Percentiles rank a stretch among this genome's conserved stretches.
phyloP scores from a whole-genome alignment of 2,329 filamentous ascomycete species.

The Hymenoscyphus scutula region DNA sequence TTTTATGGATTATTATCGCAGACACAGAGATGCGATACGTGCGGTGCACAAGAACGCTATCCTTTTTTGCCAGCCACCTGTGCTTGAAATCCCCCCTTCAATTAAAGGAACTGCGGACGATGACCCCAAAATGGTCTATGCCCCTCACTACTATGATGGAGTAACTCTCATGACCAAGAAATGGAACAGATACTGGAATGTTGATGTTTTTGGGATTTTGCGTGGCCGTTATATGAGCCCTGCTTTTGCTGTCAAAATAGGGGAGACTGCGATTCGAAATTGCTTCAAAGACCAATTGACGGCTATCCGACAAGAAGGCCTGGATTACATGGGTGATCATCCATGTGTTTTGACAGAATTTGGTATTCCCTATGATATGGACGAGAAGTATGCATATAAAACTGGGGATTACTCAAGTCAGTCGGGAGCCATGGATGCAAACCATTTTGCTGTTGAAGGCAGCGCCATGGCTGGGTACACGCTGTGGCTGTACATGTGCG shows the following conservation, averaged over 20 bases:
- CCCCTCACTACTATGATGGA: slow-evolving; percentile 95
- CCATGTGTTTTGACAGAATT: slow-evolving; percentile 93
- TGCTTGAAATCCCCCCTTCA: slow-evolving; percentile 83
- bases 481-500: slow-evolving; percentile 80
- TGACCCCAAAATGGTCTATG: slow-evolving; percentile 85
- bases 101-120: slow-evolving; percentile 88
- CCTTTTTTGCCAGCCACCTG: slow-evolving; percentile 87
- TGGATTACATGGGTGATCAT: slow-evolving; percentile 84
- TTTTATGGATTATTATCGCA: slow-evolving; percentile 82
- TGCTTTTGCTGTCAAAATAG: slow-evolving; percentile 87
- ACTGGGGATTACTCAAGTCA: slow-evolving; percentile 95
- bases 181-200: slow-evolving; percentile 97
- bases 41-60: slow-evolving; percentile 75
- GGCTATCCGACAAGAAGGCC: slow-evolving; percentile 78
- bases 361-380: slow-evolving; percentile 98
- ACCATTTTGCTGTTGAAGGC: slow-evolving; percentile 88
- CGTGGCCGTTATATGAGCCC: slow-evolving; percentile 86
- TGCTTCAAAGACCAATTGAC: slow-evolving; percentile 86
- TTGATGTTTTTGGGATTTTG: slow-evolving; percentile 89
- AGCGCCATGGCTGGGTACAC: slow-evolving; percentile 81
- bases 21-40: slow-evolving; percentile 72
- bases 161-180: slow-evolving; percentile 97
- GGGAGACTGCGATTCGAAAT: slow-evolving; percentile 90
- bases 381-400: slow-evolving; percentile 91
- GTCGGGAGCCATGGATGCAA: slow-evolving; percentile 89